Percentiles rank a stretch among this genome's conserved stretches.
phyloP scores from a whole-genome alignment of 805 yeast genomes.

The Ogataea salicorniae region DNA sequence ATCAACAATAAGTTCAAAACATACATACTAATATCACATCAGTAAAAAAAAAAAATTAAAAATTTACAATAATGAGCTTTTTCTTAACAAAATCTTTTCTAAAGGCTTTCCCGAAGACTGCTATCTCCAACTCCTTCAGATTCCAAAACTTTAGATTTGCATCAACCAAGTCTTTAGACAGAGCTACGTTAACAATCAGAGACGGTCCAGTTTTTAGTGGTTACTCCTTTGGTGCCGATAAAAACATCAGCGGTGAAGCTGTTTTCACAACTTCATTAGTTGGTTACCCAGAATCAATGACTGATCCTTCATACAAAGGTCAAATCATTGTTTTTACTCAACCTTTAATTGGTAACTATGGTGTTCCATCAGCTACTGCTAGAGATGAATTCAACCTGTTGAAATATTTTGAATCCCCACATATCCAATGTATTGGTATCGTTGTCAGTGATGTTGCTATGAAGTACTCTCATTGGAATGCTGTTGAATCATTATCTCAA shows the following conservation, averaged over 20 bases:
- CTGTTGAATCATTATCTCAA: slow-evolving; percentile 88
- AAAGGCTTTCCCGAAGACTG: slow-evolving; percentile 1
- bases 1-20: slow-evolving; percentile 5
- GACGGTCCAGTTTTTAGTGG: slow-evolving; percentile 94
- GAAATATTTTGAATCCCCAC: slow-evolving; percentile 88
- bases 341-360: slow-evolving; percentile 96
- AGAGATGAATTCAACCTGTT: slow-evolving; percentile 82
- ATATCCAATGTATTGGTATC: slow-evolving; percentile 90
- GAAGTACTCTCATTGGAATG: slow-evolving; percentile 99
- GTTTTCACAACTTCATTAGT: slow-evolving; percentile 97
- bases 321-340: slow-evolving; percentile 96
- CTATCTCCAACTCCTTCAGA: slow-evolving; percentile 3
- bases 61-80: background rate
- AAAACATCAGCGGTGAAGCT: slow-evolving; percentile 92
- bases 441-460: slow-evolving; percentile 95
- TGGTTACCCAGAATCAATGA: slow-evolving; percentile 98
- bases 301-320: slow-evolving; percentile 97
- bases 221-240: slow-evolving; percentile 92
- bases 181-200: slow-evolving; percentile 87
- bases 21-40: background rate
- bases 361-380: slow-evolving; percentile 83
- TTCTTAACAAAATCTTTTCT: slow-evolving; percentile 2
- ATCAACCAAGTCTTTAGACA: slow-evolving; percentile 42
- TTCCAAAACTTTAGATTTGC: slow-evolving; percentile 17
- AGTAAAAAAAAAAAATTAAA: too few species aligned